A percentile compares a stretch with the other conserved stretches of the same genome.
Conservation (phyloP, 1,284 basidiomycete species). For the Vanrija humicola region DNA sequence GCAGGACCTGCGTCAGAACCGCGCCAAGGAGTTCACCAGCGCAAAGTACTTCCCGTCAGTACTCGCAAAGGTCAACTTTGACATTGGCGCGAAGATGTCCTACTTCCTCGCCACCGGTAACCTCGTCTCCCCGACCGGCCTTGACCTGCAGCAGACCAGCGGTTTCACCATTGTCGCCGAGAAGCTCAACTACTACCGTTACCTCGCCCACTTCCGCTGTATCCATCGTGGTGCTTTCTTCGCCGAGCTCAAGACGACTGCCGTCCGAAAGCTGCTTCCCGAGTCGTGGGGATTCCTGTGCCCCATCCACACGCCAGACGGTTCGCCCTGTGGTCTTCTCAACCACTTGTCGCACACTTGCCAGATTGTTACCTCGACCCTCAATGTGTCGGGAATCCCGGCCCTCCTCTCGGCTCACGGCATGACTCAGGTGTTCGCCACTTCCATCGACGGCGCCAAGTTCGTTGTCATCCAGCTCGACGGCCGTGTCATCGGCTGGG, state of each 20-base stretch:
- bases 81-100: slow-evolving; percentile 82
- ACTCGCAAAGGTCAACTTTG: slow-evolving; percentile 76
- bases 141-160: slow-evolving; percentile 94
- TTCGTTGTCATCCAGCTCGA: slow-evolving; percentile 91
- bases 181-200: slow-evolving; percentile 98
- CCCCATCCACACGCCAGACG: slow-evolving; percentile 98
- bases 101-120: slow-evolving; percentile 99
- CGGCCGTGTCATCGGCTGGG: slow-evolving; percentile 95
- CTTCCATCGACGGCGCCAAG: slow-evolving; percentile 68
- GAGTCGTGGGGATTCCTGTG: slow-evolving; percentile 99
- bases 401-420: slow-evolving; percentile 79
- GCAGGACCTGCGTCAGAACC: slow-evolving; percentile 69
- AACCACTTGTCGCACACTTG: slow-evolving; percentile 96
- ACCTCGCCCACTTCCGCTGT: slow-evolving; percentile 96
- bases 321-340: slow-evolving; percentile 93
- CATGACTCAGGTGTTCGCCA: slow-evolving; percentile 87
- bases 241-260: slow-evolving; percentile 96
- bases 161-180: slow-evolving; percentile 99
- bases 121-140: slow-evolving; percentile 86
- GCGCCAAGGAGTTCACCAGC: slow-evolving; percentile 77
- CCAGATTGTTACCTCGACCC: slow-evolving; percentile 76
- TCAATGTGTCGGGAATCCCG: slow-evolving; percentile 75
- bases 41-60: slow-evolving; percentile 81
- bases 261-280: slow-evolving; percentile 92
- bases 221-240: slow-evolving; percentile 99